These are phyloP conservation scores for Laguncularia racemosa DNA, from an alignment of 345 rosid genomes.

Conservation along the genomic window DNA sequence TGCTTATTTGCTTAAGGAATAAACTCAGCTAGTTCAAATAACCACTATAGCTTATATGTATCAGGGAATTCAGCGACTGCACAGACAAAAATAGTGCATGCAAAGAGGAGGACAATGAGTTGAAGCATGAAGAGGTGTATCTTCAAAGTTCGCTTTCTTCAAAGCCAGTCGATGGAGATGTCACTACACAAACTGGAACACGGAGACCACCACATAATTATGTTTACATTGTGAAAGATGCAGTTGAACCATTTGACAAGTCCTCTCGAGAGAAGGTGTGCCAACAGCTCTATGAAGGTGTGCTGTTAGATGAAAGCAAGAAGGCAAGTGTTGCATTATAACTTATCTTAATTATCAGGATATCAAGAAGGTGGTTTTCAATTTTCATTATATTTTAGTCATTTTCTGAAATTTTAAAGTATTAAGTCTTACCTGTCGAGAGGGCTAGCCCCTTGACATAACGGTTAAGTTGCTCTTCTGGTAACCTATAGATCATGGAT, in stretches of 20 bases:
- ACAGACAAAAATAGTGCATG: not conserved
- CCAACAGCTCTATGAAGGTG: not conserved
- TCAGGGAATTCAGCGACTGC: not conserved
- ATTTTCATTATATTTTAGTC: no score
- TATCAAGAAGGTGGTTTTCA: no score
- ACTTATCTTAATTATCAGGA: no score
- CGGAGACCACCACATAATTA: conserved; percentile 7
- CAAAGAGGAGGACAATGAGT: not conserved
- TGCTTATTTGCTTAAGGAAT: no score
- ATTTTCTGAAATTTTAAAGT: no score
- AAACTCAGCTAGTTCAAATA: no score
- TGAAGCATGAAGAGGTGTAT: not conserved
- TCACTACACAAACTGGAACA: not conserved
- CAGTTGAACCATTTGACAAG: not conserved
- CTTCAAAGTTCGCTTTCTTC: not conserved
- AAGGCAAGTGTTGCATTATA: not conserved
- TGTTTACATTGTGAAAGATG: not conserved
- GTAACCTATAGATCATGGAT: no score
- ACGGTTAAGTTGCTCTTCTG: no score
- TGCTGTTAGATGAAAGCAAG: not conserved
- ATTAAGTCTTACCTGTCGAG: no score
- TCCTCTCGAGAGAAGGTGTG: not conserved
- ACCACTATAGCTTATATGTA: not conserved
- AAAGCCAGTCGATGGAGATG: not conserved
- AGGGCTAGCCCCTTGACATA: no score